Percentiles rank a stretch among this genome's conserved stretches.
phyloP scores from a whole-genome alignment of 2,329 filamentous ascomycete species.

The Claviceps spartinae region DNA sequence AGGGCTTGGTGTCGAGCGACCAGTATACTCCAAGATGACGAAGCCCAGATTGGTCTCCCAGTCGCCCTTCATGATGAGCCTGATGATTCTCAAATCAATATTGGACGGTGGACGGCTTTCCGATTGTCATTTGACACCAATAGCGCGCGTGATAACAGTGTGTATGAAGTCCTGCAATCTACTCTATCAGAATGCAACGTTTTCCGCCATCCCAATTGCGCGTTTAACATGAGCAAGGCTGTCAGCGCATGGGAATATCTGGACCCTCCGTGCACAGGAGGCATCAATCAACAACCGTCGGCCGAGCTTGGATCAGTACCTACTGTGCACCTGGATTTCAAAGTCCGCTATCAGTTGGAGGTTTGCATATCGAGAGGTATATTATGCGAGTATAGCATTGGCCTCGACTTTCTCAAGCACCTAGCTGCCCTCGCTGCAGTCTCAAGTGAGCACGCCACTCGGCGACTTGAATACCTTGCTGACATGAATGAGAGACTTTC shows the following conservation, averaged over 20 bases:
- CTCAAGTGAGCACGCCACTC: constrained; percentile 37
- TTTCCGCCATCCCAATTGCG: constrained; percentile 24
- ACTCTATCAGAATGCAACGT: constrained; percentile 65
- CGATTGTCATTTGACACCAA: constrained; percentile 22
- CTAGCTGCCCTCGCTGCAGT: constrained; percentile 44
- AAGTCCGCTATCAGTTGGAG: constrained; percentile 80
- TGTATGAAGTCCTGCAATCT: constrained; percentile 24
- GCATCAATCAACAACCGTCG: constrained; percentile 14
- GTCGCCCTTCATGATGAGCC: constrained; percentile 26
- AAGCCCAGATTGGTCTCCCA: constrained; percentile 19
- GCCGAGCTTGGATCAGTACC: constrained; percentile 13
- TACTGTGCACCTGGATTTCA: constrained; percentile 42
- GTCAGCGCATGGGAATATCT: constrained; percentile 19
- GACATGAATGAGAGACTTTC: constrained; percentile 48
- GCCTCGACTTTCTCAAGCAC: constrained; percentile 48
- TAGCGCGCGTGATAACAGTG: neutral
- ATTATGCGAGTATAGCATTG: constrained; percentile 65
- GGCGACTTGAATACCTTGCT: constrained; percentile 61
- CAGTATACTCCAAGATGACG: constrained; percentile 26
- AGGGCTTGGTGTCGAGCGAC: constrained; percentile 38
- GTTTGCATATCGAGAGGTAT: constrained; percentile 74
- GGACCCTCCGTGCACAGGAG: constrained; percentile 11
- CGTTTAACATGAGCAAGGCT: constrained; percentile 25
- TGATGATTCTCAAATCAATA: constrained; percentile 28
- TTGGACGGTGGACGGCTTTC: constrained; percentile 45